These are phyloP conservation scores for Alternaria hordeiaustralica DNA, from an alignment of 2,329 filamentous ascomycete genomes.

Conservation along the genomic window DNA sequence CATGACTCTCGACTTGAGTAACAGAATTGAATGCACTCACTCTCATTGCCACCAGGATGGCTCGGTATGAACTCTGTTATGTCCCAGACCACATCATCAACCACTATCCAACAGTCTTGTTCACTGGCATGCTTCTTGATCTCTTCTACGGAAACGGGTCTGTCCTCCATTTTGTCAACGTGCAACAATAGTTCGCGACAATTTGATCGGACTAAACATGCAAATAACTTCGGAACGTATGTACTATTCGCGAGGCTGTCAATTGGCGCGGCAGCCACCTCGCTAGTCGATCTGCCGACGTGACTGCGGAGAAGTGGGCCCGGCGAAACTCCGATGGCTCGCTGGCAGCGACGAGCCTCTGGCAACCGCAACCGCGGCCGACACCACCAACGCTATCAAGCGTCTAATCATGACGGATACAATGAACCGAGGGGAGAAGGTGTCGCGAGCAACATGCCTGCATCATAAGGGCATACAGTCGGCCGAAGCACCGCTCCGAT, in stretches of 20 bases:
- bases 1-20: too few species aligned
- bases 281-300: constrained; percentile 6
- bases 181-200: too few species aligned
- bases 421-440: not conserved
- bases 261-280: constrained; percentile 1
- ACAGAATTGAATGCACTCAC: constrained; percentile 1
- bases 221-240: not conserved
- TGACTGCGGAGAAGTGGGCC: constrained; percentile 9
- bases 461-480: not conserved
- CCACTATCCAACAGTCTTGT: constrained; percentile 65
- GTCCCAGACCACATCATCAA: constrained; percentile 70
- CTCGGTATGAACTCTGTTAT: constrained; percentile 66
- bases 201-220: not conserved
- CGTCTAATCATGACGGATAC: not conserved
- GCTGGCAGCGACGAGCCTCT: not conserved
- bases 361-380: not conserved
- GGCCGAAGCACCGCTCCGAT: constrained; percentile 1
- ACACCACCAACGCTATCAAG: not conserved
- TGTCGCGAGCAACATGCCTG: not conserved
- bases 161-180: not conserved
- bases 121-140: not conserved
- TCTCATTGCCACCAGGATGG: constrained; percentile 61
- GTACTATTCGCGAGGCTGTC: not conserved
- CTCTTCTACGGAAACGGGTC: not conserved
- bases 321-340: constrained; percentile 10